Percentiles rank a stretch among this genome's conserved stretches.
phyloP scores from a whole-genome alignment of 345 rosid species.

The Leavenworthia alabamica region DNA sequence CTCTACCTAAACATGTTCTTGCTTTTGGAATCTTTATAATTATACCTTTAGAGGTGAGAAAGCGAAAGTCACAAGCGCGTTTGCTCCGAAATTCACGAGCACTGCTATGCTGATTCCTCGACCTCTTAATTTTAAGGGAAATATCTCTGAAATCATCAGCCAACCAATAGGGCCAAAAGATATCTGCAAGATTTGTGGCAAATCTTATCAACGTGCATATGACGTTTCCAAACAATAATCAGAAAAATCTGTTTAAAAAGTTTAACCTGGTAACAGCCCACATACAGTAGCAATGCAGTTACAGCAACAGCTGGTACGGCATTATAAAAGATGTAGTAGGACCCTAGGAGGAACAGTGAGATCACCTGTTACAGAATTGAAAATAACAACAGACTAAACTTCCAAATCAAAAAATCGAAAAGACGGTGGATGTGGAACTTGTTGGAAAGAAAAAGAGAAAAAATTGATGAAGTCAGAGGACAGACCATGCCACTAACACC shows the following conservation, averaged over 20 bases:
- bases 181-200: slow-evolving; percentile 47
- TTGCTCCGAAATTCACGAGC: slow-evolving; percentile 86
- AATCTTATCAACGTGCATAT: neutral
- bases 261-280: slow-evolving; percentile 91
- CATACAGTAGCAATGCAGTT: slow-evolving; percentile 71
- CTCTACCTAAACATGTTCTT: neutral
- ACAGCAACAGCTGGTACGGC: slow-evolving; percentile 62
- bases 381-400: neutral
- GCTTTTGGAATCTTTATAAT: neutral
- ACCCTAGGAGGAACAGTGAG: slow-evolving; percentile 84
- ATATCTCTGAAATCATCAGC: slow-evolving; percentile 96
- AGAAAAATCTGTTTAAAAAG: slow-evolving; percentile 15
- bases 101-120: slow-evolving; percentile 88
- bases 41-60: slow-evolving; percentile 87
- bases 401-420: neutral
- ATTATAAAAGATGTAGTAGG: slow-evolving; percentile 76
- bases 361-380: slow-evolving; percentile 46
- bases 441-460: neutral
- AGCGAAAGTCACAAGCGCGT: slow-evolving; percentile 87
- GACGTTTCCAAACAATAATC: neutral
- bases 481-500: slow-evolving; percentile 94
- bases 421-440: neutral
- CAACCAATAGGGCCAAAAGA: slow-evolving; percentile 99
- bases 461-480: slow-evolving; percentile 2
- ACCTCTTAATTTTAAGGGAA: slow-evolving; percentile 80